Evolutionary conservation across 1,139 yeast species (phyloP).

Genomic region (Saccharomyces hybrid): DNA sequence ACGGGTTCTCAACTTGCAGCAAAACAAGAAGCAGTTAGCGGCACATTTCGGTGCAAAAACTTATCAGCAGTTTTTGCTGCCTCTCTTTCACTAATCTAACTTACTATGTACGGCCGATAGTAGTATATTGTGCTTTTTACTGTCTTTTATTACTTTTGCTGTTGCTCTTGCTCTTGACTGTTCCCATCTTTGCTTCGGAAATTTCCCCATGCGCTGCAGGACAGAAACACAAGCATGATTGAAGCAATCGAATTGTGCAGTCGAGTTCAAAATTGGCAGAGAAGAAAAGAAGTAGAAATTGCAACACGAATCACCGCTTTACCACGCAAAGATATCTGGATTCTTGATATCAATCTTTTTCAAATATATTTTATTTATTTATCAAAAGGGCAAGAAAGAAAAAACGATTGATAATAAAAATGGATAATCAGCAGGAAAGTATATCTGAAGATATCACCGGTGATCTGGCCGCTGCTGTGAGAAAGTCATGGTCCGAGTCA

Average conservation of each 20-base stretch:
- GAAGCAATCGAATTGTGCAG: neutral
- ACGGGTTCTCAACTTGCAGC: neutral
- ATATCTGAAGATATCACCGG: slow-evolving; percentile 10
- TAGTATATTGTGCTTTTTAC: neutral
- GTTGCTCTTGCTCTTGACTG: neutral
- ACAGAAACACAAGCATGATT: neutral
- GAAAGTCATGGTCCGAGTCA: slow-evolving; percentile 31
- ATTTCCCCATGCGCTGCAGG: slow-evolving; percentile 1
- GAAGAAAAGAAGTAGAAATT: neutral
- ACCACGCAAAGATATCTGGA: neutral
- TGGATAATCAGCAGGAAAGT: slow-evolving; percentile 5
- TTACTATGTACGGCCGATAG: neutral
- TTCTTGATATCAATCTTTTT: neutral
- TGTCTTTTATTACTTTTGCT: neutral
- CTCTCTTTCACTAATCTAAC: neutral
- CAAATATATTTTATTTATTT: neutral
- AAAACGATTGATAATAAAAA: neutral
- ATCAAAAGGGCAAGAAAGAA: neutral
- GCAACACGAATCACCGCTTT: neutral
- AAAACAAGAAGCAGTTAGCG: neutral
- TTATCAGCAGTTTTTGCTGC: neutral
- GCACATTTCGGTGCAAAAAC: neutral
- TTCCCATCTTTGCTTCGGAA: slow-evolving; percentile 2
- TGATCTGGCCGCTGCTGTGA: slow-evolving; percentile 29
- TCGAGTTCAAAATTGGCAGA: neutral